Conservation (phyloP, 345 rosid genomes). For the Capsella bursapastoris region DNA sequence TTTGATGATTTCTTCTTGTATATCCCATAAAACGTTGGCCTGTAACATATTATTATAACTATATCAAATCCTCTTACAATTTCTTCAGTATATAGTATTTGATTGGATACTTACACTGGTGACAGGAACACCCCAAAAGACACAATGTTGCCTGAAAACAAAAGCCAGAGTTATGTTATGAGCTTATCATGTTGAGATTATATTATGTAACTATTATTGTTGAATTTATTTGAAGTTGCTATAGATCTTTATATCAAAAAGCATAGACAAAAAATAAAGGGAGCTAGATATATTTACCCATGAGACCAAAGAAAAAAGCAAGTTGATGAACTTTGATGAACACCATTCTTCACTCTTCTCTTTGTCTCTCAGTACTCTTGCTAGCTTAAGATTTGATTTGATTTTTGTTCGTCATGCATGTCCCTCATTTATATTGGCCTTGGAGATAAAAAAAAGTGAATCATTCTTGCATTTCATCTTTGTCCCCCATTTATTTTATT, state of each 20-base stretch:
- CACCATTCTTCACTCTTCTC: conserved; percentile 46
- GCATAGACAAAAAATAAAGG: background rate
- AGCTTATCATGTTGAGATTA: background rate
- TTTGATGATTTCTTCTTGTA: conserved; percentile 69
- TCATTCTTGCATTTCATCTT: conserved; percentile 10
- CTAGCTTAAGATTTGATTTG: conserved; percentile 24
- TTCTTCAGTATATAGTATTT: background rate
- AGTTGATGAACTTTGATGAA: conserved; percentile 46
- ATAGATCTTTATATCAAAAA: background rate
- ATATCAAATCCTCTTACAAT: background rate
- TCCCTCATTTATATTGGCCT: conserved; percentile 33
- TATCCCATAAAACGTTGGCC: conserved; percentile 69
- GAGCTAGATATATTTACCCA: conserved; percentile 47
- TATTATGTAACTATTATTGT: background rate
- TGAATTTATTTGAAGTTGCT: background rate
- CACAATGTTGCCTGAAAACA: conserved; percentile 66
- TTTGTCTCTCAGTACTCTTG: background rate
- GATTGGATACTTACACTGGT: conserved; percentile 62
- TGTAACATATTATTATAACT: conserved; percentile 22
- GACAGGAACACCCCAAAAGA: conserved; percentile 74
- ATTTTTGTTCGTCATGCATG: conserved; percentile 28
- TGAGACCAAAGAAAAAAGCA: conserved; percentile 69
- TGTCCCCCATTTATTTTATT: background rate
- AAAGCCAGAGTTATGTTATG: background rate
- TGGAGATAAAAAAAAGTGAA: conserved; percentile 11